These are phyloP conservation scores for Mycena vulgaris DNA, from an alignment of 768 basidiomycete genomes.

Conservation along the genomic window DNA sequence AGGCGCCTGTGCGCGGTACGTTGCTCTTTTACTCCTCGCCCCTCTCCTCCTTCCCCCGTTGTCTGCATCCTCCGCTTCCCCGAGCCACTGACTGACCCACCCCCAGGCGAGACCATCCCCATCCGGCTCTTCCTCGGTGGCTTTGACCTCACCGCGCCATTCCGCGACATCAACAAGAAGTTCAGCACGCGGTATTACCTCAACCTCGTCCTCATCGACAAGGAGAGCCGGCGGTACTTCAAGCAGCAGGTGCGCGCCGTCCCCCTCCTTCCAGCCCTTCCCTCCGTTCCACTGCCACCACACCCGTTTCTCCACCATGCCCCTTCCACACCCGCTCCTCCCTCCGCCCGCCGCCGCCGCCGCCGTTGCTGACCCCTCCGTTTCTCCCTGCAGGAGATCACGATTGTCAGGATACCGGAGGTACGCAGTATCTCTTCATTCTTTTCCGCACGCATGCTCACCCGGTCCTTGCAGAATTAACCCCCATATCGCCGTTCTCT, in stretches of 20 bases:
- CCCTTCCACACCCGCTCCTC: not conserved
- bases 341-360: too few relatives aligned
- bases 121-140: constrained; percentile 98
- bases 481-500: not conserved
- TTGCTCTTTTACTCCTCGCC: not conserved
- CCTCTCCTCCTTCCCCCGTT: too few relatives aligned
- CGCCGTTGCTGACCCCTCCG: not conserved
- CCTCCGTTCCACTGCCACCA: not conserved
- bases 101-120: constrained; percentile 95
- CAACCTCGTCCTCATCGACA: constrained; percentile 97
- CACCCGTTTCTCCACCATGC: not conserved
- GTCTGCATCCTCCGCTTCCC: too few relatives aligned
- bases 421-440: constrained; percentile 55
- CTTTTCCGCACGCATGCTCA: not conserved
- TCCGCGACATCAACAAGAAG: constrained; percentile 99
- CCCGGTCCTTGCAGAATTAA: constrained; percentile 17
- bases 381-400: constrained; percentile 76
- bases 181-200: constrained; percentile 98
- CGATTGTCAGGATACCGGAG: constrained; percentile 92
- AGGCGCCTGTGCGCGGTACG: constrained; percentile 94
- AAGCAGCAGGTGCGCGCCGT: constrained; percentile 84
- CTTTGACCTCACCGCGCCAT: constrained; percentile 98
- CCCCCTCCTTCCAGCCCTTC: not conserved
- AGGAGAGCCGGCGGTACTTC: constrained; percentile 98
- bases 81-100: constrained; percentile 5